Evolutionary conservation across 73 alveolate species (phyloP).

Genomic region (Stentor coeruleus): DNA sequence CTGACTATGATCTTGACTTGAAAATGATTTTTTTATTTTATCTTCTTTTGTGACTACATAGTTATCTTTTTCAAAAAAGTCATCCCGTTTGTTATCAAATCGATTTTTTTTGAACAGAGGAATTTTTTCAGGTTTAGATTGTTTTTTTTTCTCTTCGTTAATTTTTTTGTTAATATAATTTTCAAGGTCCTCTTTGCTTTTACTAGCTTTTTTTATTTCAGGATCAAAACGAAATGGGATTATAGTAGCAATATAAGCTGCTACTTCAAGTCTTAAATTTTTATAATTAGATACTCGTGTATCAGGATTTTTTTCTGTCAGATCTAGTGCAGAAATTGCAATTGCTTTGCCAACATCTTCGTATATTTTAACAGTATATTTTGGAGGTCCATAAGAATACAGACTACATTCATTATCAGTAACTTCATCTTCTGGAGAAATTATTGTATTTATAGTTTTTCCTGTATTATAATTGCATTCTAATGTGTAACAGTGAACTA

Average conservation of each 20-base stretch:
- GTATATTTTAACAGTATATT: constrained; percentile 41
- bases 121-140: not conserved
- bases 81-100: not conserved
- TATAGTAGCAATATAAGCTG: not conserved
- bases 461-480: constrained; percentile 67
- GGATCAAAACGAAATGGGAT: not conserved
- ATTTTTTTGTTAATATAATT: too few relatives aligned
- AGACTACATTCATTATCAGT: not conserved
- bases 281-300: constrained; percentile 36
- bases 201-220: not conserved
- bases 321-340: constrained; percentile 44
- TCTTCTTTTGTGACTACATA: too few relatives aligned
- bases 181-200: not conserved
- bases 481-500: constrained; percentile 57
- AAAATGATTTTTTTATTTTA: too few relatives aligned
- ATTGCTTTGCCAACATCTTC: constrained; percentile 62
- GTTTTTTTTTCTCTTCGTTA: not conserved
- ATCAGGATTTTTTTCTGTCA: constrained; percentile 48
- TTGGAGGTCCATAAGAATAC: constrained; percentile 42
- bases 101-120: not conserved
- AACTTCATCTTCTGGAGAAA: constrained; percentile 32
- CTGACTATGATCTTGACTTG: too few relatives aligned
- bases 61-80: too few relatives aligned
- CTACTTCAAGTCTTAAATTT: not conserved
- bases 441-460: constrained; percentile 34